These are phyloP conservation scores for Cinnamomum chago DNA, from an alignment of 164 flowering plant species.

Conservation along the genomic window DNA sequence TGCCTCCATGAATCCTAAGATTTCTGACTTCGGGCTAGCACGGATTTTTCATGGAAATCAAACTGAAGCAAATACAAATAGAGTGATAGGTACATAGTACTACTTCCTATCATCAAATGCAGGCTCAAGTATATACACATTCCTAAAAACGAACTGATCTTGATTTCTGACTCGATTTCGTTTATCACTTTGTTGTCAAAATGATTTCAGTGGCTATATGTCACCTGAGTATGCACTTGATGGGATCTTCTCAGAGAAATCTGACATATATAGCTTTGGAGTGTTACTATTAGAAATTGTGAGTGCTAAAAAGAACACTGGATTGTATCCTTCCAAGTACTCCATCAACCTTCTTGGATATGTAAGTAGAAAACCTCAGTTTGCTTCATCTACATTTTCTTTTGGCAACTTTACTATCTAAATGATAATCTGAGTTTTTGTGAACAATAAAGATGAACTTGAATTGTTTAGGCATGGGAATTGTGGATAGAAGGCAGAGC, in stretches of 20 bases:
- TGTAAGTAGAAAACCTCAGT: conserved; percentile 27
- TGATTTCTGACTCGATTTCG: too few relatives aligned
- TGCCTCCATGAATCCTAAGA: conserved; percentile 37
- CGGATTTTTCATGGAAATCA: conserved; percentile 21
- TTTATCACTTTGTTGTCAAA: too few relatives aligned
- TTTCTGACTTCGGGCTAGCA: conserved; percentile 51
- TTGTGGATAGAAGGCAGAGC: conserved; percentile 28
- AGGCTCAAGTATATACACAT: too few relatives aligned
- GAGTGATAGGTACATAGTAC: conserved; percentile 29
- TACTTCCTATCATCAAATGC: too few relatives aligned
- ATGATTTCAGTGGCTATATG: too few relatives aligned
- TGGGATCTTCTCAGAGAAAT: conserved; percentile 45
- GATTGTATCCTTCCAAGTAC: conserved; percentile 23
- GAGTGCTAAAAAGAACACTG: conserved; percentile 41
- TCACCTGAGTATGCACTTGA: conserved; percentile 14
- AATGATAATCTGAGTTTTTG: too few relatives aligned
- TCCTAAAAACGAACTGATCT: too few relatives aligned
- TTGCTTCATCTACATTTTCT: too few relatives aligned
- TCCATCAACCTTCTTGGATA: conserved; percentile 41
- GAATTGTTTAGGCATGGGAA: conserved; percentile 19
- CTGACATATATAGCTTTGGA: conserved; percentile 60
- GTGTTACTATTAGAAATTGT: conserved; percentile 49
- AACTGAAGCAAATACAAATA: conserved; percentile 18
- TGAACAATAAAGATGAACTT: not conserved
- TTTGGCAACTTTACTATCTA: too few relatives aligned